These are phyloP conservation scores for Kwoniella sp. DNA, from an alignment of 768 basidiomycete species.

Conservation along the genomic window DNA sequence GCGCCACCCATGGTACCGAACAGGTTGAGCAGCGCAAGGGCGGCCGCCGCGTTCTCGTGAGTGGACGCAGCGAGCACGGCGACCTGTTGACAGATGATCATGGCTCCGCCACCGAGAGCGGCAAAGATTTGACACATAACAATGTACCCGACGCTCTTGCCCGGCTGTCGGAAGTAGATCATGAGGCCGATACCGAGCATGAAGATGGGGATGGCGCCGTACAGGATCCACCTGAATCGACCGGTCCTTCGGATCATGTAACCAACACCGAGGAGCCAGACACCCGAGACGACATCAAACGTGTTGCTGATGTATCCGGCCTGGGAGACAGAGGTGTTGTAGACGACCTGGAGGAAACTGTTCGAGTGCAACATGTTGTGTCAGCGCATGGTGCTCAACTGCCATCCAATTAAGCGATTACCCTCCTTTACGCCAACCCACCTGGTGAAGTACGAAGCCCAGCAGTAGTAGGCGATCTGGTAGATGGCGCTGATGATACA, in stretches of 20 bases:
- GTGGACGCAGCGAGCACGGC: slow-evolving; percentile 37
- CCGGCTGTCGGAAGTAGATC: slow-evolving; percentile 43
- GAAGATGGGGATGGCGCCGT: slow-evolving; percentile 33
- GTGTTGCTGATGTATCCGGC: slow-evolving; percentile 39
- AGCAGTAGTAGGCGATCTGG: slow-evolving; percentile 42
- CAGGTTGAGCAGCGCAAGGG: slow-evolving; percentile 37
- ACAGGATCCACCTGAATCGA: slow-evolving; percentile 38
- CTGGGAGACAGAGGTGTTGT: slow-evolving; percentile 31
- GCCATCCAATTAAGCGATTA: too few relatives aligned
- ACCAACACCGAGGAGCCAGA: slow-evolving; percentile 43
- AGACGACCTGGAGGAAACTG: slow-evolving; percentile 39
- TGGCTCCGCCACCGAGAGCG: slow-evolving; percentile 34
- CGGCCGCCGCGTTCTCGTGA: slow-evolving; percentile 36
- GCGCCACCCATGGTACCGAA: slow-evolving; percentile 36
- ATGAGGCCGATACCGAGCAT: slow-evolving; percentile 41
- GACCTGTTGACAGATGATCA: slow-evolving; percentile 44
- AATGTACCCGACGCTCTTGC: slow-evolving; percentile 30
- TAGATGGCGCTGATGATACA: slow-evolving; percentile 46
- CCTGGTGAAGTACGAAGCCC: slow-evolving; percentile 49
- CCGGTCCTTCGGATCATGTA: slow-evolving; percentile 37
- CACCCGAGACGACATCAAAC: slow-evolving; percentile 39
- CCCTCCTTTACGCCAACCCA: slow-evolving; percentile 11
- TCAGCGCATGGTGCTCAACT: too few relatives aligned
- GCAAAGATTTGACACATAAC: slow-evolving; percentile 46
- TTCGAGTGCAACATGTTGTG: neutral